A percentile compares a stretch with the other conserved stretches of the same genome.
These are phyloP conservation scores for Plasmodium malariae DNA, from an alignment of 169 alveolate species.

Conservation along the genomic window DNA sequence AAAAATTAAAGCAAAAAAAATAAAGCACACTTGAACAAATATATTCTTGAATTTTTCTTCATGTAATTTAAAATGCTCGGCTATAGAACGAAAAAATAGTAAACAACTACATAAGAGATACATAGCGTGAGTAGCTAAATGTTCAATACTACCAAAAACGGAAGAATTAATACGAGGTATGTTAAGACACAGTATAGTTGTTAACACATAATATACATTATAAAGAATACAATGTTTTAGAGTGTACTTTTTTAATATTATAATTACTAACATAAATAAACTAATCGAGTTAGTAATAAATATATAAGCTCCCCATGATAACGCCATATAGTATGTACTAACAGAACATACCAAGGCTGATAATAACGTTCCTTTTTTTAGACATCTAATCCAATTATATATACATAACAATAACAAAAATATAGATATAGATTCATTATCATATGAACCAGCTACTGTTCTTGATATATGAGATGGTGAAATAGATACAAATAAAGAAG, in stretches of 20 bases:
- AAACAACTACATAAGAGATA: conserved; percentile 87
- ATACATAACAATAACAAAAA: conserved; percentile 95
- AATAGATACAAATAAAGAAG: conserved; percentile 96
- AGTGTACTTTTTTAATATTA: conserved; percentile 92
- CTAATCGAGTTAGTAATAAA: conserved; percentile 97
- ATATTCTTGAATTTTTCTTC: conserved; percentile 3
- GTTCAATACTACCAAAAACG: conserved; percentile 95
- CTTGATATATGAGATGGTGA: conserved; percentile 98
- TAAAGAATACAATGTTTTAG: conserved; percentile 92
- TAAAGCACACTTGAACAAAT: conserved; percentile 21
- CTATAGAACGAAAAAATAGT: conserved; percentile 31
- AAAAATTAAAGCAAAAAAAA: conserved; percentile 43
- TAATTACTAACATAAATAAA: conserved; percentile 92
- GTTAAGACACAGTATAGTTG: conserved; percentile 95
- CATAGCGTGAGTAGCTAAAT: conserved; percentile 96
- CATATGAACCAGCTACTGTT: conserved; percentile 96
- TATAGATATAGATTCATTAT: conserved; percentile 98
- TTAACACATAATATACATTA: conserved; percentile 93
- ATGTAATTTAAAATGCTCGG: not conserved
- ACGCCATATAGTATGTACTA: conserved; percentile 94
- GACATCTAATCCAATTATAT: conserved; percentile 94
- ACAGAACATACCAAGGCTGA: conserved; percentile 84
- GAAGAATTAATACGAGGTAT: conserved; percentile 96
- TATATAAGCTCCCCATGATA: conserved; percentile 99
- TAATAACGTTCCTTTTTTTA: conserved; percentile 93